A percentile compares a stretch with the other conserved stretches of the same genome.
These are phyloP conservation scores for Melampsora larici-populina DNA, from an alignment of 1,284 basidiomycete species.

Conservation along the genomic window DNA sequence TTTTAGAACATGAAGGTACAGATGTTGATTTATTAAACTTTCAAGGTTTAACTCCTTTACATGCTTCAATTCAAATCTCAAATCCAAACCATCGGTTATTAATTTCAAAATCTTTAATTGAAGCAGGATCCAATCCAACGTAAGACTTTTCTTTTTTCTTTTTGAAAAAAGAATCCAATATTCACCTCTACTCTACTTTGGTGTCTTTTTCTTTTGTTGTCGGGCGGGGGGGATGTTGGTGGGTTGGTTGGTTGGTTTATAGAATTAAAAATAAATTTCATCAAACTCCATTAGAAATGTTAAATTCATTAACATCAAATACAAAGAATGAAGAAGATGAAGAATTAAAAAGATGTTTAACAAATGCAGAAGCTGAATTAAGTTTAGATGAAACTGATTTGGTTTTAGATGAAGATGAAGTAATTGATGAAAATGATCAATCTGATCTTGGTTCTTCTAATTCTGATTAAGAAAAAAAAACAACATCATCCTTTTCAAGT, in stretches of 20 bases:
- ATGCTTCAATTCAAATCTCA: conserved; percentile 10
- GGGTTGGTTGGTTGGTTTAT: no score
- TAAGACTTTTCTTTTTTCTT: neutral
- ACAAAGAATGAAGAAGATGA: neutral
- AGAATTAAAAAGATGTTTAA: neutral
- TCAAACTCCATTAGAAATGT: no score
- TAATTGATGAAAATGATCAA: neutral
- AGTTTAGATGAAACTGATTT: conserved; percentile 26
- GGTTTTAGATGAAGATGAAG: conserved; percentile 9
- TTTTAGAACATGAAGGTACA: conserved; percentile 35
- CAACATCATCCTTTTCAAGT: no score
- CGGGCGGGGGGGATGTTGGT: no score
- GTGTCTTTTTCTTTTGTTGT: no score
- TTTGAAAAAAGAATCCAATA: neutral
- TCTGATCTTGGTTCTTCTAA: conserved; percentile 21
- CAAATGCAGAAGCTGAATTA: conserved; percentile 6
- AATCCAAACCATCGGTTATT: conserved; percentile 4
- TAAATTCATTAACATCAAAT: no score
- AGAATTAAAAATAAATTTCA: no score
- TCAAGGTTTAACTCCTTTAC: conserved; percentile 28
- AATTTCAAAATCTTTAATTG: conserved; percentile 29
- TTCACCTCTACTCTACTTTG: neutral
- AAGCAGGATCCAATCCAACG: conserved; percentile 32
- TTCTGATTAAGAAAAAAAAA: neutral
- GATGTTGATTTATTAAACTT: conserved; percentile 37